Evolutionary conservation across 129 eudicot genomes (phyloP).

Genomic region (Solidago caesia): DNA sequence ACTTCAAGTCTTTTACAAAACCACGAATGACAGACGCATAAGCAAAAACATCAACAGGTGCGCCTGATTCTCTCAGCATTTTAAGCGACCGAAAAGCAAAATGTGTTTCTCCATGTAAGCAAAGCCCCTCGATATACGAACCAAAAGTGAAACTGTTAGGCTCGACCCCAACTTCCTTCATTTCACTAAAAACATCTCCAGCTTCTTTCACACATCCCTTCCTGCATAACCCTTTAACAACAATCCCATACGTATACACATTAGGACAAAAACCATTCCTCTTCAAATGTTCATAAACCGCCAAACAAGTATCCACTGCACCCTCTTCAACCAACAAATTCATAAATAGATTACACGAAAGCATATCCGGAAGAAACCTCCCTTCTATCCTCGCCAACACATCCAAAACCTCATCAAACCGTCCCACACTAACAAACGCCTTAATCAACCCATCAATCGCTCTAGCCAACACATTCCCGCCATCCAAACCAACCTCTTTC

Average conservation of each 20-base stretch:
- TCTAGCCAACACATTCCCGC: constrained; percentile 31
- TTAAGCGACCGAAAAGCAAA: constrained; percentile 41
- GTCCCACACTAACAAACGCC: constrained; percentile 42
- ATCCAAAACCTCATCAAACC: constrained; percentile 49
- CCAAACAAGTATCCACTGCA: constrained; percentile 42
- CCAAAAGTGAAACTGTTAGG: constrained; percentile 43
- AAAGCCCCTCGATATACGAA: constrained; percentile 62
- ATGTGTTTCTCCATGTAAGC: constrained; percentile 46
- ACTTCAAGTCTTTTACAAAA: constrained; percentile 50
- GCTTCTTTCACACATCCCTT: constrained; percentile 49
- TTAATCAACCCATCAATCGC: constrained; percentile 61
- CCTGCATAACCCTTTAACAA: constrained; percentile 61
- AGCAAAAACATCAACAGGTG: constrained; percentile 39
- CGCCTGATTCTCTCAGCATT: constrained; percentile 23
- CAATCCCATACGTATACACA: constrained; percentile 60
- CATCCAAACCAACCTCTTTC: constrained; percentile 41
- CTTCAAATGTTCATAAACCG: constrained; percentile 46
- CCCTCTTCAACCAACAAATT: constrained; percentile 51
- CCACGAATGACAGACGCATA: constrained; percentile 64
- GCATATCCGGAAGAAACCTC: constrained; percentile 36
- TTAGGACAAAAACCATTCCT: constrained; percentile 54
- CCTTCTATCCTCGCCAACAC: constrained; percentile 40
- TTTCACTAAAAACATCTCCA: constrained; percentile 37
- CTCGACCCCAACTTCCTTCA: constrained; percentile 54
- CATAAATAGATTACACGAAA: constrained; percentile 61